Evolutionary conservation across 2,329 filamentous ascomycete genomes (phyloP).

Genomic region (Gyromitra esculenta): DNA sequence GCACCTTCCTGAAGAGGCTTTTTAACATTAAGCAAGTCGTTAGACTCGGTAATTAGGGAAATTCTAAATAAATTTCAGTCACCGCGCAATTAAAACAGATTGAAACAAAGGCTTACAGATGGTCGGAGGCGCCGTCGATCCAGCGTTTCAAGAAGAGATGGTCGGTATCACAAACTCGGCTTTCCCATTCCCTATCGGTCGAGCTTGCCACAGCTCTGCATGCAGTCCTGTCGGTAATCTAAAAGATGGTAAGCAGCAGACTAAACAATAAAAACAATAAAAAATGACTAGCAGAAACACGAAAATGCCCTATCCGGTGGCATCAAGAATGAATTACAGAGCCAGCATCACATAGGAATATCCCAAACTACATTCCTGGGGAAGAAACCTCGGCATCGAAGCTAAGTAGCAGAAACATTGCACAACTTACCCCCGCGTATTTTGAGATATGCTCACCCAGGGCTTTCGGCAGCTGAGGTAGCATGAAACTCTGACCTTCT

Average conservation of each 20-base stretch:
- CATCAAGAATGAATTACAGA: background rate
- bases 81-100: background rate
- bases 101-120: background rate
- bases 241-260: background rate
- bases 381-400: background rate
- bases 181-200: background rate
- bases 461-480: conserved; percentile 1
- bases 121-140: background rate
- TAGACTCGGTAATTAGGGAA: conserved; percentile 1
- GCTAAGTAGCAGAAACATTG: background rate
- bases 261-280: background rate
- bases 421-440: background rate
- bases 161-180: background rate
- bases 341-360: background rate
- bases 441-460: conserved; percentile 6
- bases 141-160: conserved; percentile 5
- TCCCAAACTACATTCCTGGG: background rate
- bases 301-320: background rate
- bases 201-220: background rate
- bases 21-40: conserved; percentile 5
- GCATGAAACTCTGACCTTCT: background rate
- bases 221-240: background rate
- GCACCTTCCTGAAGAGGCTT: background rate
- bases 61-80: background rate
- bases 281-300: background rate